A percentile compares a stretch with the other conserved stretches of the same genome.
phyloP scores from a whole-genome alignment of 2,329 filamentous ascomycete genomes.

The Bipolaris sorokiniana region DNA sequence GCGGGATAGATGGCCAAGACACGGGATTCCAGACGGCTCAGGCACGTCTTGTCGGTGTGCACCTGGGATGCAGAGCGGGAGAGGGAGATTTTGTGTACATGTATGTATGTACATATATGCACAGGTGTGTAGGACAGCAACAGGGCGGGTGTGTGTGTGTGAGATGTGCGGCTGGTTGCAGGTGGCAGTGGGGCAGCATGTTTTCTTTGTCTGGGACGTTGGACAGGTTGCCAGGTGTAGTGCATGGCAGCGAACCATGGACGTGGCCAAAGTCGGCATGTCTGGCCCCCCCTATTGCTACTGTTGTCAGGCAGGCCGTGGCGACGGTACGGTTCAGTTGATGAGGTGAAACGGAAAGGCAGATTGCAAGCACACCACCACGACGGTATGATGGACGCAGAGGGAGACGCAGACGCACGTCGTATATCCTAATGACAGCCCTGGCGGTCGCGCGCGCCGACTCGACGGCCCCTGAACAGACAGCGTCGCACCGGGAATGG shows the following conservation, averaged over 20 bases:
- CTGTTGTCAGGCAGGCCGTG: too few species aligned
- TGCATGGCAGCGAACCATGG: not conserved
- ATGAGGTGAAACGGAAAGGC: constrained; percentile 19
- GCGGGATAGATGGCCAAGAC: not conserved
- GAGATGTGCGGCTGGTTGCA: constrained; percentile 5
- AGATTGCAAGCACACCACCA: constrained; percentile 25
- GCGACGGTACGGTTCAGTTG: too few species aligned
- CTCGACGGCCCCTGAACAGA: constrained; percentile 19
- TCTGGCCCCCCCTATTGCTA: not conserved
- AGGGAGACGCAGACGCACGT: not conserved
- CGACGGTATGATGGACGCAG: not conserved
- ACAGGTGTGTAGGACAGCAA: not conserved
- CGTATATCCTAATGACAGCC: constrained; percentile 10
- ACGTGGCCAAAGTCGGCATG: not conserved
- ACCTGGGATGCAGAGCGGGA: constrained; percentile 8
- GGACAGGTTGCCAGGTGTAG: constrained; percentile 12
- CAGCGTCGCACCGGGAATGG: too few species aligned
- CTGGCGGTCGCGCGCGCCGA: constrained; percentile 10
- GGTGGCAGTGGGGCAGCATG: constrained; percentile 7
- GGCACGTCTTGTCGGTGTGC: constrained; percentile 7
- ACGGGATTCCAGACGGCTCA: constrained; percentile 2
- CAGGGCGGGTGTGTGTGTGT: constrained; percentile 3
- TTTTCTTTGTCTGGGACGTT: constrained; percentile 9
- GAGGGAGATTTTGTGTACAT: not conserved
- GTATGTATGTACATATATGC: not conserved